Evolutionary conservation across 2,329 filamentous ascomycete species (phyloP), one percentile per base, ranked within the genome.

Genomic region (Nannizziopsis arthrosporioides): DNA sequence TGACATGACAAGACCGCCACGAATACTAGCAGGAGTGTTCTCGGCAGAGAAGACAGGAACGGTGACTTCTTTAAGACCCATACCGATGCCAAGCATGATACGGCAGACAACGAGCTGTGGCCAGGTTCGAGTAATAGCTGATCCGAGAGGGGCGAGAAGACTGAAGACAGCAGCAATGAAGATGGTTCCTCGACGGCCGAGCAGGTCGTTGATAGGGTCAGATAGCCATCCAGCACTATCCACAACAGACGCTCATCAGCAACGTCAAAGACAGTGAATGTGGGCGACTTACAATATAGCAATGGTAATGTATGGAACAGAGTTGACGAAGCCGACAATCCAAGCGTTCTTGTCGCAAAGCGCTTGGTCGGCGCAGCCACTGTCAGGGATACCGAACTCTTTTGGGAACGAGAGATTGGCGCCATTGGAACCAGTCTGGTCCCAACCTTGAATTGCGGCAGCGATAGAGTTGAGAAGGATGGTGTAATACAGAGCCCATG

Each of bases 61-160:
- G 11, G 77, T 82, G 0, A 78, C 78, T 18, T 68, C 72, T 51
- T 75, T 76, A n/a, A 76, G 54, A 6, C 78, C 78, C 74, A 82
- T 81, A 2, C 78, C 78, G 18, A 81, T 64, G 9, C 77, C 77
- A 3, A 81, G 68, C 0, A 82, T 67, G 10, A 76, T 66, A 66
- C 77, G 75, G 48, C 68, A 73, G 9, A 71, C 65, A 36, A 76
- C 70, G 2, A 82, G 65, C 55, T 81, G 69, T 5, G 61, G 64
- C 77, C 79, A 84, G 31, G 64, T 76, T 53, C 80, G 77, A 6
- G 73, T 71, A 14, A 77, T 56, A 0, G 72, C 83, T 47, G 76
- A 79, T 15, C 80, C 82, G 53, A 88, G 77, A 1, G 82, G 78
- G 1, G 82, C 73, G 60, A 83, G 73, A 31, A 85, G 68, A 59